phyloP scores from a whole-genome alignment of 1,284 basidiomycete species.

The Trichosporon faecale region DNA sequence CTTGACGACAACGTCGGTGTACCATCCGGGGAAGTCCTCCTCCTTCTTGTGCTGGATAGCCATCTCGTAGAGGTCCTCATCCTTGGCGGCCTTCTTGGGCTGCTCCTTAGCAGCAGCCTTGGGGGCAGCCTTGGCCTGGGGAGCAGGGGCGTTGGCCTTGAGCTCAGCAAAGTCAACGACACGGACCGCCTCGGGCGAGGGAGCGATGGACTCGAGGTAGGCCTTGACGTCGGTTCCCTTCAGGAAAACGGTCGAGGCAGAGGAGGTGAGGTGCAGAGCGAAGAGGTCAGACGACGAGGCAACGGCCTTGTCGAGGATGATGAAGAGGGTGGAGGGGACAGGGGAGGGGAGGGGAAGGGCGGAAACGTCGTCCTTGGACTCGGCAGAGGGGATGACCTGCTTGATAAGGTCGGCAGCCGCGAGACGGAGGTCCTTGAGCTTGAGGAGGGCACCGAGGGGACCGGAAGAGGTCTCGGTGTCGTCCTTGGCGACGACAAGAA shows the following conservation, averaged over 20 bases:
- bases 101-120: conserved; percentile 18
- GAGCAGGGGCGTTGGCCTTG: conserved; percentile 52
- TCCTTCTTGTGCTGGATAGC: conserved; percentile 93
- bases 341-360: conserved; percentile 67
- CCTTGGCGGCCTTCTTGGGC: conserved; percentile 52
- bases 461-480: conserved; percentile 71
- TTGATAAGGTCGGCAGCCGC: conserved; percentile 83
- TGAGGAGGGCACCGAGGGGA: conserved; percentile 74
- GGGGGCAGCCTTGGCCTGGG: conserved; percentile 15
- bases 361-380: conserved; percentile 83
- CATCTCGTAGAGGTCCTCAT: conserved; percentile 83
- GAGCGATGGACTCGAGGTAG: conserved; percentile 64
- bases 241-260: conserved; percentile 69
- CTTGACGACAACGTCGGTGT: conserved; percentile 93
- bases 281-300: conserved; percentile 59
- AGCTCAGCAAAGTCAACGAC: conserved; percentile 69
- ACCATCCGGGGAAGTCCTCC: conserved; percentile 89
- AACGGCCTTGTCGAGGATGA: conserved; percentile 75
- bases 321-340: conserved; percentile 71
- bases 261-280: conserved; percentile 72
- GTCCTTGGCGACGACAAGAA: conserved; percentile 82
- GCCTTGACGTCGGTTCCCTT: conserved; percentile 69
- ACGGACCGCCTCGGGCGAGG: conserved; percentile 35
- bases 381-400: conserved; percentile 67
- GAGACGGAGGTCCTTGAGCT: conserved; percentile 82